Base-by-base conservation (phyloP, 768 basidiomycete species). In the Macrolepiota fuliginosa region DNA sequence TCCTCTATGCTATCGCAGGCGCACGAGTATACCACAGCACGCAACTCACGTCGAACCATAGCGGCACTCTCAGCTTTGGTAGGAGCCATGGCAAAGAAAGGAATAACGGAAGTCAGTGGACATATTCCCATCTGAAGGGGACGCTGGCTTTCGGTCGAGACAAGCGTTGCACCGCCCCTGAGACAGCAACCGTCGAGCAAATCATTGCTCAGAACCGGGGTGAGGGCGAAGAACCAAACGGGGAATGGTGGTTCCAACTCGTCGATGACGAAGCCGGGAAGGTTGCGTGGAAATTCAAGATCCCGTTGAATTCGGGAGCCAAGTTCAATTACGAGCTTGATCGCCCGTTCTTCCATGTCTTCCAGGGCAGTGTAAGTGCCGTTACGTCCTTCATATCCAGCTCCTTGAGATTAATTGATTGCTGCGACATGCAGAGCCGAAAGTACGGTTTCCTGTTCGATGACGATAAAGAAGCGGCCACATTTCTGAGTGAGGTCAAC, bases 261-360 rank as follows among this genome's bases (percentile, higher is more conserved):
- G 74, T 86, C 42, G 86, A 88, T 62, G 72, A 80, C 58, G 79
- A 78, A 55, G 78, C 82, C 2, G 83, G 80, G 35, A 84, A 83
- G 68, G 81, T 85, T 40, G 78, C 87, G 10, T 91, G 89, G 89
- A 79, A 82, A 71, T 88, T 90, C 74, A 82, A 82, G 63, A 77
- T 90, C 57, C 84, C 85, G 0, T 74, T 76, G 49, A 7, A 32
- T 17, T 32, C 59, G 27, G 35, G 37, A 5, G 32, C 17, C 9
- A 74, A 76, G 51, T 82, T 89, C 67, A 81, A 87, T 56, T 98
- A 96, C 72, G 82, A 84, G 66, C 81, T 89, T 66, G 94, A 97
- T 72, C 85, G 90, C 60, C 91, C 93, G 2, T 96, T 96, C 77
- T 97, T 97, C 75, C 94, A 98, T 73, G 82, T 87, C 40, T 96